Evolutionary conservation across 371 early-diverging fungal species (phyloP), one percentile per base, ranked within the genome.

Genomic region (Apophysomyces sp.): DNA sequence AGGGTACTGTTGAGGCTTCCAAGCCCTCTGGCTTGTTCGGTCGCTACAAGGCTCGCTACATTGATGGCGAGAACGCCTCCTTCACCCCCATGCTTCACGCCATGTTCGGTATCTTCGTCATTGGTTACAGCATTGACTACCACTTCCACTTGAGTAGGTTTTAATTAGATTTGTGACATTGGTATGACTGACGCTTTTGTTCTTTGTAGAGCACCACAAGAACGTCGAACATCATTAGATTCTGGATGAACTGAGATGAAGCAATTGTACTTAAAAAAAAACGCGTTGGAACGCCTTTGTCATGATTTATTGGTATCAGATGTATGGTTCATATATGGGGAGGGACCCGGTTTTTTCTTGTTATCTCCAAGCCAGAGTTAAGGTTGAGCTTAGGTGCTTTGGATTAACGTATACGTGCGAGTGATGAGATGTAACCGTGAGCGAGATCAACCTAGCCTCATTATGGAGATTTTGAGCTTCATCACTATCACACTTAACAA

Each of bases 111-210:
- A 69, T 86, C 81, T 80, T 82, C 60, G 71, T 67, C 65, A 60
- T 72, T 67, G 81, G 81, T 62, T 86, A 86, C 74, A 77, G 77
- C 71, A 83, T 86, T 52, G 86, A 86, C 71, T 86, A 86, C 71
- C 82, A 86, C 76, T 86, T 86, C 86, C 86, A 86, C 81, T 80
- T 86, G 82, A 86, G 85, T 85, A 85, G 71, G 81, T 78, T 26
- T 39, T 49, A 28, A 21, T n/a, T 41, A 24, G 26, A 3, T 15
- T 49, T 21, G 34, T 1, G 11, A 34, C 13, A 13, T 30, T 18
- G 34, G 32, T 28, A 57, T 26, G 31, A 37, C 59, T 49, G 34
- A 26, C 31, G 21, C n/a, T 55, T 34, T 44, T 56, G 49, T 16
- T 55, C 41, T 44, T 37, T 44, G 36, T 68, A 86, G 86, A 86